Evolutionary conservation across 2,329 filamentous ascomycete genomes (phyloP), one percentile per base, ranked within the genome.

Genomic region (Lizonia empirigonia): DNA sequence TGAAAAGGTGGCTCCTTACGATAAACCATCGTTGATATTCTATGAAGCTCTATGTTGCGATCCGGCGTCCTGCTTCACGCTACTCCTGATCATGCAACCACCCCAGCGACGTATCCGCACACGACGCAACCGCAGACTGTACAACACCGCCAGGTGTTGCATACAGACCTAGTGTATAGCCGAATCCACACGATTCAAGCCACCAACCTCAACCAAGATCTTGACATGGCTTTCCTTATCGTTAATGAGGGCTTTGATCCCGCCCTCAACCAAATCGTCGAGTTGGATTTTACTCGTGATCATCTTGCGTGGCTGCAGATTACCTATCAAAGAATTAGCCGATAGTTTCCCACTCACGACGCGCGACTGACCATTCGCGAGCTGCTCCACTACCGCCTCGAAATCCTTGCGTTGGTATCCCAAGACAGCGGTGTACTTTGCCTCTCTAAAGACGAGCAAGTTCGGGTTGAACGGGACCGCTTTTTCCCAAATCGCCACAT

Each of bases 401-500:
- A 86, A 85, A 53, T 86, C 83, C 6, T 72, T 69, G 60, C 75
- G 73, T 67, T 77, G 76, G 63, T 82, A 82, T 8, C 79, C 74
- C 10, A 81, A 62, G 4, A 78, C 76, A 19, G 78, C 79, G 7
- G 77, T 73, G 59, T 82, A 82, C 27, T 72, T 77, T 24, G 80
- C 78, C 64, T 85, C 82, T 6, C 75, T 75, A 44, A 80, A 79
- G 5, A 83, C 76, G 23, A 85, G 58, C 58, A 78, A 76, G 56
- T 83, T 84, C 1, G 81, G 78, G 24, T 80, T 73, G 42, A 86
- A 78, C 0, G 76, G 74, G 4, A 84, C 76, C 6, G 74, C 73
- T 44, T 78, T 82, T 61, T 85, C 83, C 82, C 83, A 87, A 3
- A 87, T 82, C 0, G 85, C 83, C n/a, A 87, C 78, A 53, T 87